Evolutionary conservation across 352 stramenopile species (phyloP).

Genomic region (Poterioochromonas sp.): DNA sequence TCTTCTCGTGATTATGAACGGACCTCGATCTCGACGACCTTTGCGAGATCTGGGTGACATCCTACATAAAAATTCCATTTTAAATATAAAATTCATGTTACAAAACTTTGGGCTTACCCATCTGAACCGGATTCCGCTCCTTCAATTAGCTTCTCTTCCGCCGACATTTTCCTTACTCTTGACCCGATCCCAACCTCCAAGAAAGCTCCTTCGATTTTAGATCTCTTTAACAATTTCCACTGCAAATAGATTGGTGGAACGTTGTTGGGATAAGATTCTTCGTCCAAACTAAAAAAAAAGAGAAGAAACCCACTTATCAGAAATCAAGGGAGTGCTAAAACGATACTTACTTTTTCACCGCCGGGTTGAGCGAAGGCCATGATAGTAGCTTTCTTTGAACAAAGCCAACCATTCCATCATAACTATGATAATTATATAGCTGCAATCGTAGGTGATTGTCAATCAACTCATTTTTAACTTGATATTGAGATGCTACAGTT

Average conservation of each 20-base stretch:
- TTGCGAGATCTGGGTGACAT: no score
- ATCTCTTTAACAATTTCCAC: constrained; percentile 4
- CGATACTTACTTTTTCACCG: neutral
- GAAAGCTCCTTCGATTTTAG: neutral
- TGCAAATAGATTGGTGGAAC: constrained; percentile 5
- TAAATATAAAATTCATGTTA: no score
- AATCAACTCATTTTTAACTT: neutral
- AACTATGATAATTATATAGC: neutral
- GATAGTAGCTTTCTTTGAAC: neutral
- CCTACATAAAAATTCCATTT: no score
- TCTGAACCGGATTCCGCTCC: neutral
- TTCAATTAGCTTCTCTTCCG: neutral
- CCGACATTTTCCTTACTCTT: neutral
- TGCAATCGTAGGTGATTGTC: neutral
- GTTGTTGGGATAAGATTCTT: neutral
- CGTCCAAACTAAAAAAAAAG: neutral
- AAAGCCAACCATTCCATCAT: constrained; percentile 6
- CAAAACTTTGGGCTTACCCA: no score
- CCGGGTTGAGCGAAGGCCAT: neutral
- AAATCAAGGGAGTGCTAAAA: neutral
- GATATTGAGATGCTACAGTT: neutral
- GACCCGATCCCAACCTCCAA: neutral
- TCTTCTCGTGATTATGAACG: no score
- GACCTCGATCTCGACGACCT: no score
- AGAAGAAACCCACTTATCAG: neutral